Evolutionary conservation across 768 basidiomycete species (phyloP).

Genomic region (Ramaria sp.): DNA sequence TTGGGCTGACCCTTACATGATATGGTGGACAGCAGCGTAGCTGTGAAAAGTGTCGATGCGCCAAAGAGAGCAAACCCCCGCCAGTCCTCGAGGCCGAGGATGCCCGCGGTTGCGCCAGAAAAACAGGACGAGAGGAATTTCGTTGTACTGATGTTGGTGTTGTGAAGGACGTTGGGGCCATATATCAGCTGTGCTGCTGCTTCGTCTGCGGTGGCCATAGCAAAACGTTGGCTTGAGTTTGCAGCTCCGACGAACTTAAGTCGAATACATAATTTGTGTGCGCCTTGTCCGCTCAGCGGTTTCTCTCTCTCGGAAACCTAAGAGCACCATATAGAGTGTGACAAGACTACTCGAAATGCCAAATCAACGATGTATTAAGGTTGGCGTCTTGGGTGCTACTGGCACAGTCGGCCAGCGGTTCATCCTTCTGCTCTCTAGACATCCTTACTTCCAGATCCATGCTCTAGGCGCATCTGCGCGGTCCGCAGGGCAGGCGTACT

Average conservation of each 20-base stretch:
- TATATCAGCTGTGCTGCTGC: conserved; percentile 27
- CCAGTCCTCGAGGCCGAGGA: conserved; percentile 81
- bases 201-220: conserved; percentile 4
- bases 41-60: conserved; percentile 52
- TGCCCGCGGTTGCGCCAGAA: conserved; percentile 78
- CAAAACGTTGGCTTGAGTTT: not conserved
- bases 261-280: not conserved
- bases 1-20: conserved; percentile 60
- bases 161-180: conserved; percentile 53
- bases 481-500: conserved; percentile 78
- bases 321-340: not conserved
- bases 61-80: conserved; percentile 74
- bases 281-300: no score
- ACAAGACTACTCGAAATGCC: not conserved
- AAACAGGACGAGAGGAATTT: conserved; percentile 81
- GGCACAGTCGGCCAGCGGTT: conserved; percentile 97
- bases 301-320: not conserved
- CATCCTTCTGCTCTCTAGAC: conserved; percentile 72
- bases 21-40: conserved; percentile 50
- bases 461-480: conserved; percentile 81
- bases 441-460: conserved; percentile 85
- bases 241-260: not conserved
- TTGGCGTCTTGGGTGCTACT: conserved; percentile 80
- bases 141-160: conserved; percentile 47
- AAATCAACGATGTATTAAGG: conserved; percentile 24